Evolutionary conservation across 2,329 filamentous ascomycete genomes (phyloP), one percentile per base, ranked within the genome.

Genomic region (Phymatotrichopsis omnivora): DNA sequence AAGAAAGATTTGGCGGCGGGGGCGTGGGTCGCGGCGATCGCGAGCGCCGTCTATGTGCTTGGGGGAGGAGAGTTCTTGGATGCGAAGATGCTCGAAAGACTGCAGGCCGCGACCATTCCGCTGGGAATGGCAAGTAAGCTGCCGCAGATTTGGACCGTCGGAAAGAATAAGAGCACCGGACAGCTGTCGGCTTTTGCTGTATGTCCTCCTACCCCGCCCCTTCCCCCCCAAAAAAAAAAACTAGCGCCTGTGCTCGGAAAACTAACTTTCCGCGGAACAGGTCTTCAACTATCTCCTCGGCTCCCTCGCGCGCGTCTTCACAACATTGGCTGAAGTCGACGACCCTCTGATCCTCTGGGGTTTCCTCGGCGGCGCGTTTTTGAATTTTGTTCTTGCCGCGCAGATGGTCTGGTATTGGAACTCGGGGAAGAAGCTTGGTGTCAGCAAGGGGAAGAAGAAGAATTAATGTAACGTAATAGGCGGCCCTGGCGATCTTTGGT

Each of bases 331-430:
- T 62, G 91, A 98, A 70, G 91, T 98, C 49, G 83, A 93, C 63
- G 91, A 98, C 66, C 87, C 87, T 67, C 73, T 96, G 48, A 96
- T 98, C 59, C 74, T 98, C 20, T 96, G 93, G 67, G 83, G 87
- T 39, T 96, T 93, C 71, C 68, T 96, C 44, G 85, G 86, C 6
- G 91, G 86, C 22, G 95, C 95, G 63, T 67, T 71, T n/a, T 75
- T 98, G 58, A 98, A 98, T 65, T 71, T 79, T 47, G 74, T 98
- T 45, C 72, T 98, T 47, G 87, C 87, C 11, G 67, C 73, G 29
- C 91, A 98, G 69, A 91, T 98, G 82, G 62, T 93, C 22, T 93
- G 87, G 67, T 96, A 96, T 71, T 98, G 91, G 91, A 94, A 95
- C 33, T 47, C 52, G 5, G 49, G 46, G 5, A 50, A 28, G 17